A percentile compares a stretch with the other conserved stretches of the same genome.
phyloP scores from a whole-genome alignment of 768 basidiomycete genomes.

The Lentinus tigrinus region DNA sequence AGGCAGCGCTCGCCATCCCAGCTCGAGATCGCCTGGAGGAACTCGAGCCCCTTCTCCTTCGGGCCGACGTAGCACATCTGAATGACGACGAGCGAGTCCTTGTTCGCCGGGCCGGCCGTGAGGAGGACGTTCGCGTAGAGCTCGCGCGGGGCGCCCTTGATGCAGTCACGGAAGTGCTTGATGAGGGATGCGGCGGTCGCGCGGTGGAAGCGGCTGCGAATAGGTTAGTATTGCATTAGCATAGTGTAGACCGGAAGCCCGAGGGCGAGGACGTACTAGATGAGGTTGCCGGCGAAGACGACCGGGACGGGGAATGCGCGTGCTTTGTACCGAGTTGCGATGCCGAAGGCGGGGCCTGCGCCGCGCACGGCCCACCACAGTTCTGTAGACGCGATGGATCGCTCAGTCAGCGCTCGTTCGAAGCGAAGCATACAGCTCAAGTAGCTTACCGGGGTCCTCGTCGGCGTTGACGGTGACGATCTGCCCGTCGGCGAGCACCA shows the following conservation, averaged over 20 bases:
- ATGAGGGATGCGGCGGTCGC: slow-evolving; percentile 87
- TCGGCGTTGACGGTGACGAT: slow-evolving; percentile 75
- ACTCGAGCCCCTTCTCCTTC: slow-evolving; percentile 69
- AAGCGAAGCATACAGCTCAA: too few relatives aligned
- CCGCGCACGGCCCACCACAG: slow-evolving; percentile 88
- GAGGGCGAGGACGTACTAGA: slow-evolving; percentile 70
- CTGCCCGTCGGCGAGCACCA: slow-evolving; percentile 88
- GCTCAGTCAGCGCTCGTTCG: background rate
- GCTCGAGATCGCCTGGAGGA: slow-evolving; percentile 79
- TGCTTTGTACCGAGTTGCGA: slow-evolving; percentile 87
- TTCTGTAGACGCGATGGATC: slow-evolving; percentile 43
- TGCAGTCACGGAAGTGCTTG: slow-evolving; percentile 89
- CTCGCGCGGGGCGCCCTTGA: slow-evolving; percentile 84
- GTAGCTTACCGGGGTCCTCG: slow-evolving; percentile 63
- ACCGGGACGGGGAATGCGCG: slow-evolving; percentile 87
- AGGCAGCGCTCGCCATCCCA: slow-evolving; percentile 89
- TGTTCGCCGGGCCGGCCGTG: slow-evolving; percentile 83
- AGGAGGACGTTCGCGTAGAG: slow-evolving; percentile 89
- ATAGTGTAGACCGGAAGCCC: background rate
- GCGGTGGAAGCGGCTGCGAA: slow-evolving; percentile 75
- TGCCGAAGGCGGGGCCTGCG: slow-evolving; percentile 78
- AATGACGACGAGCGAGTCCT: slow-evolving; percentile 84
- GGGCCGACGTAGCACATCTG: slow-evolving; percentile 90
- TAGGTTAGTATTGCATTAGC: background rate
- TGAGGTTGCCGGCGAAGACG: slow-evolving; percentile 89